Base-by-base conservation (phyloP, 2,329 filamentous ascomycete genomes). In the Westerdykella sp. region DNA sequence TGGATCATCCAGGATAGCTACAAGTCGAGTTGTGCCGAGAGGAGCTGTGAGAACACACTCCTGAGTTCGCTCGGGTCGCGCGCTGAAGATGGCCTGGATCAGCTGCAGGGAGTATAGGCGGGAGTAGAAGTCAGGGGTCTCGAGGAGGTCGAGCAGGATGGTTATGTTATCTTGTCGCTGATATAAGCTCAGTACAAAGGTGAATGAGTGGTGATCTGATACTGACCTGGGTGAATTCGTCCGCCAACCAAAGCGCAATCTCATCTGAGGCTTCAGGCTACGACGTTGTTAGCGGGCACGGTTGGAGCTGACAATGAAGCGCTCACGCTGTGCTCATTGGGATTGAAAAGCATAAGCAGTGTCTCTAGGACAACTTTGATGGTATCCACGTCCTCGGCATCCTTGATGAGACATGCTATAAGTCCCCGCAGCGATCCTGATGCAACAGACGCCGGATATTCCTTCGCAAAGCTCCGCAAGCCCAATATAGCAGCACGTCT, bases 311-410 rank as follows among this genome's bases (percentile, higher is more conserved):
- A 1, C n/a, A 40, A 34, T 21, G 21, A 16, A 18, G 23, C 36
- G 72, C 76, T 50, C 51, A 79, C 76, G 59, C 80, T 83, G 39
- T 71, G 72, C 57, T 76, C 74, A 60, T 84, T 78, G 5, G 80
- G 81, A 53, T 79, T 80, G 68, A 97, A 97, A 34, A 98, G 81
- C 83, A 94, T 91, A 64, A 97, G 74, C 57, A 98, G 73, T 36
- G 94, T 98, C 77, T 98, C 93, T 51, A 98, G 76, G 48, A 95
- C 86, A 44, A 95, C 81, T 70, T 96, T 95, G 63, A 95, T 85
- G 5, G 94, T 98, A 67, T 98, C 93, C 45, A 95, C 85, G 76
- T 98, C 93, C 63, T 95, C 87, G 47, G 81, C 81, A 77, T 98
- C 93, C 63, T 88, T 89, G 53, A 81, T 81, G 41, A 98, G 72